Evolutionary conservation across 1,284 basidiomycete genomes (phyloP), one percentile per base, ranked within the genome.

Genomic region (Marasmius tenuissimus): DNA sequence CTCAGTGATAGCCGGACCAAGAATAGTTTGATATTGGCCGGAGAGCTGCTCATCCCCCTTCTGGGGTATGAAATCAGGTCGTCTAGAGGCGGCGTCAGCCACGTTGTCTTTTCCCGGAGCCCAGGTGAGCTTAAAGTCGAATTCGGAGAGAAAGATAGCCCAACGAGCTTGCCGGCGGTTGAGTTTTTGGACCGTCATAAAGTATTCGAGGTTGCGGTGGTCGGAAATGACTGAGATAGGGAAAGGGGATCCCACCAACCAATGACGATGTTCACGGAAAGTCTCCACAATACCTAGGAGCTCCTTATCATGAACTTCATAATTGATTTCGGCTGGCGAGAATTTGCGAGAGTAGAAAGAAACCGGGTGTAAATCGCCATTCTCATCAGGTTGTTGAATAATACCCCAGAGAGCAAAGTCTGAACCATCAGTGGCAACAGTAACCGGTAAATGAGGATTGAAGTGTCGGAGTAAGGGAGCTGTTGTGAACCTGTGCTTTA

Each of bases 391-490:
- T 59, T 72, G 72, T 16, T 66, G 69, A 62, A 73, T 63, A 16
- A 79, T 68, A n/a, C 68, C 70, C 9, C 70, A 67, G 2, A 76
- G 58, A 10, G 76, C 71, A 54, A 70, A 78, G 62, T 78, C 71
- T 0, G 73, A 78, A 16, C 73, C 67, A 50, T 78, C 72, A 12
- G 75, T 72, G 45, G 68, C 65, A 18, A 84, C 34, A 7, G 72
- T 70, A 35, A 68, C 60, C 7, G 72, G 73, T 18, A 64, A 52
- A 1, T 55, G 40, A 9, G 78, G 76, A 58, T 79, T 63, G 63
- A 72, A 82, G 60, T 80, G 76, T 4, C 58, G 62, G 0, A 83
- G 72, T 20, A 82, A 65, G 0, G 74, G 75, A 14, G 73, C 68
- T 5, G 71, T 62, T 3, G 70, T 72, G 63, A 82, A 77, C 3